Base-by-base conservation (phyloP, 495 filamentous ascomycete genomes). In the Podospora pseudocomata region DNA sequence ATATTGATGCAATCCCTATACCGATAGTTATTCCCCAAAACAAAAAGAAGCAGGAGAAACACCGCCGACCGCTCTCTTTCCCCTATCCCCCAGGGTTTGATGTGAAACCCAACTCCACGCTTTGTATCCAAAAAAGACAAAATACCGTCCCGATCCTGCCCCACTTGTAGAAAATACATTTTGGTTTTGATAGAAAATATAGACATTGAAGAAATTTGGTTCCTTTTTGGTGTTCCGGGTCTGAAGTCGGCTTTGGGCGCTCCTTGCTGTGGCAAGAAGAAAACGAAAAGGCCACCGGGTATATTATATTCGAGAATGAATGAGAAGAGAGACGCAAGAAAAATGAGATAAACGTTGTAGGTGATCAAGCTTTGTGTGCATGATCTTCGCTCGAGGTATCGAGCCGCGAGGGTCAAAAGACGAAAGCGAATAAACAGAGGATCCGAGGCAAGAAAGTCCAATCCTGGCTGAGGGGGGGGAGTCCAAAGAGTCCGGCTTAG, bases 401-500 rank as follows among this genome's bases (percentile, higher is more conserved):
- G 15, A 49, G 39, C 39, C 39, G 9, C 5, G 39, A 49, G 39
- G 39, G 55, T 58, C 16, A 20, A 11, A 11, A 58, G 55, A 26
- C 19, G 55, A 58, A 9, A 20, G 23, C 23, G 23, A 58, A 20
- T 20, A 18, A 56, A 23, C 23, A 23, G 16, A 55, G 44, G 63
- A 49, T 54, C 13, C 63, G 20, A 61, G 58, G 23, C 57, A 20
- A 68, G 53, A 57, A 18, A 30, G 49, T 20, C 27, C 27, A 63
- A 19, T 34, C 18, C 23, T 34, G 60, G 20, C 60, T 11, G 30
- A 1, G 39, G 5, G 44, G 39, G 63, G 5, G 0, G 16, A 65
- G 39, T 23, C 39, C 39, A 49, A 49, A 49, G 30, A 13, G 39
- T 49, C 39, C 53, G 44, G 3, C 26, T 58, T 80, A 84, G 75